Evolutionary conservation across 2,329 filamentous ascomycete species (phyloP).

Genomic region (Trichoderma koningiopsis): DNA sequence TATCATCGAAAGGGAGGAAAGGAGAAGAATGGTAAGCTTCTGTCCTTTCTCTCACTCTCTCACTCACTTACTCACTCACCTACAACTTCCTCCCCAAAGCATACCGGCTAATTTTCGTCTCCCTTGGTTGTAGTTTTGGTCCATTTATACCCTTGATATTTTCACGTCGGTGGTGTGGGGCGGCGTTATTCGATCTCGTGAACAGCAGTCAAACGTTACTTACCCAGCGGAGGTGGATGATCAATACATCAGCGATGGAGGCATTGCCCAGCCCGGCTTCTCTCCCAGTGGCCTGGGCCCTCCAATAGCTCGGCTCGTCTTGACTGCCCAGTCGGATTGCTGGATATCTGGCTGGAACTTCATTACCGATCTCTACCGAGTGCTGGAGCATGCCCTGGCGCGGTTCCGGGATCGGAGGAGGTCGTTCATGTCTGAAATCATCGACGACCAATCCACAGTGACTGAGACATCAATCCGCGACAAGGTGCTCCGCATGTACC

Average conservation of each 20-base stretch:
- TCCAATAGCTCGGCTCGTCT: constrained; percentile 13
- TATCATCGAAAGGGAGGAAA: constrained; percentile 50
- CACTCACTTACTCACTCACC: neutral
- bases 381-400: constrained; percentile 54
- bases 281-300: constrained; percentile 14
- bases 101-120: neutral
- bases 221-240: constrained; percentile 42
- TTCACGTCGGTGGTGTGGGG: constrained; percentile 56
- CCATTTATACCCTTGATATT: constrained; percentile 59
- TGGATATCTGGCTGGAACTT: constrained; percentile 63
- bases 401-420: constrained; percentile 30
- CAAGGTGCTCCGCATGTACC: constrained; percentile 34
- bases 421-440: constrained; percentile 31
- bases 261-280: constrained; percentile 11
- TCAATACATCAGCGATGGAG: constrained; percentile 42
- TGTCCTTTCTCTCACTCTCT: neutral
- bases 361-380: constrained; percentile 57
- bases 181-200: constrained; percentile 31
- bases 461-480: constrained; percentile 30
- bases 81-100: neutral
- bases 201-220: constrained; percentile 32
- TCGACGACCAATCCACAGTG: constrained; percentile 28
- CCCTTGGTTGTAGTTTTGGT: constrained; percentile 49
- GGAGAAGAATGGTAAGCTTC: constrained; percentile 45
- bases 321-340: constrained; percentile 31